phyloP scores from a whole-genome alignment of 2,329 filamentous ascomycete genomes.

The Sordariomycetes sp. region DNA sequence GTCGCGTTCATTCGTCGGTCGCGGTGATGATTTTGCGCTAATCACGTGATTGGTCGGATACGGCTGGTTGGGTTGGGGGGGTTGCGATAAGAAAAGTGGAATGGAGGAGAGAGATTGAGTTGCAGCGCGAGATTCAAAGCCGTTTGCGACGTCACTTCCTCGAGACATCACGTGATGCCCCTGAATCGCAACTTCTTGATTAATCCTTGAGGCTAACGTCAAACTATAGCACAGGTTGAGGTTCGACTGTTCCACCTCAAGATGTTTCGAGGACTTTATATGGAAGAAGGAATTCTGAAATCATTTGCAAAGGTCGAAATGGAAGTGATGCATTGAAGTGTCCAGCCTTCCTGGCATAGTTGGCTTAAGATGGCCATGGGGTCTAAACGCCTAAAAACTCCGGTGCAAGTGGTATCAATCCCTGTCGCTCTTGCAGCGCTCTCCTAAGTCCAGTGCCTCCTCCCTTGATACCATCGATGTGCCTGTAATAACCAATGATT shows the following conservation, averaged over 20 bases:
- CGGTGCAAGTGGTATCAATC: constrained; percentile 25
- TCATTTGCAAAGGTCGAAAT: background rate
- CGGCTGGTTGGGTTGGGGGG: background rate
- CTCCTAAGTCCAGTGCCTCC: background rate
- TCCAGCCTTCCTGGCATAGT: no score
- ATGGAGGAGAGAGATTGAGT: constrained; percentile 1
- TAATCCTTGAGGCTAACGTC: no score
- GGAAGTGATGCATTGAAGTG: no score
- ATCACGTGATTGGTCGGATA: constrained; percentile 4
- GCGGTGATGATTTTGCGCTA: constrained; percentile 14
- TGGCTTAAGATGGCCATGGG: no score
- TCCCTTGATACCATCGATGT: background rate
- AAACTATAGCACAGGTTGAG: no score
- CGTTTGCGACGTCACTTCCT: background rate
- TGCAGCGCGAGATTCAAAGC: background rate
- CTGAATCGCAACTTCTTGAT: no score
- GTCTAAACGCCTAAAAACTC: no score
- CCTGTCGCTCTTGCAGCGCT: background rate
- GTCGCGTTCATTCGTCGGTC: constrained; percentile 8
- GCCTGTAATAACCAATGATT: background rate
- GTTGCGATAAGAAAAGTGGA: background rate
- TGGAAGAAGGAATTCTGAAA: no score
- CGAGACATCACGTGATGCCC: background rate
- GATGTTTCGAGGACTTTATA: no score
- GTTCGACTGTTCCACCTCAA: no score